Evolutionary conservation across 306 rosid species (phyloP).

Genomic region (Aeschynomene evenia): DNA sequence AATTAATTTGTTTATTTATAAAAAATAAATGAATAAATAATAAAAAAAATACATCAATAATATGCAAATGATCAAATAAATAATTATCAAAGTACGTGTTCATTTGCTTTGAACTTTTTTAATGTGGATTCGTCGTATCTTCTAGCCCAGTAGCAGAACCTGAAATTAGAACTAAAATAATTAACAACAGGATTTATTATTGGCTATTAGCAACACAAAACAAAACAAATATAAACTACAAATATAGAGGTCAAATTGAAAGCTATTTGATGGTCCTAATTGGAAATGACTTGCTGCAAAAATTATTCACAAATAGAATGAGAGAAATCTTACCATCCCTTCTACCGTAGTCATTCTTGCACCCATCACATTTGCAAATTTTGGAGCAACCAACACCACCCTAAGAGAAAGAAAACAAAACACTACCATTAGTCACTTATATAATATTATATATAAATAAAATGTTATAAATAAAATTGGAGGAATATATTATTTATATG

Average conservation of each 20-base stretch:
- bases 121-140: too few species aligned
- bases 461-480: too few species aligned
- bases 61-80: too few species aligned
- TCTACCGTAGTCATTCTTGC: constrained; percentile 82
- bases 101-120: too few species aligned
- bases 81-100: too few species aligned
- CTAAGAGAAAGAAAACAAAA: constrained; percentile 43
- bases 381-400: constrained; percentile 95
- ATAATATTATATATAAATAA: constrained; percentile 32
- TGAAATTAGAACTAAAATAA: constrained; percentile 22
- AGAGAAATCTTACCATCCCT: constrained; percentile 68
- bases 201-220: neutral
- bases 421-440: constrained; percentile 16
- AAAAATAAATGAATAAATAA: too few species aligned
- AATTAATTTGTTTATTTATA: too few species aligned
- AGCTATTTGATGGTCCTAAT: neutral
- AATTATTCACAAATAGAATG: neutral
- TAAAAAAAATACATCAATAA: too few species aligned
- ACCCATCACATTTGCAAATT: constrained; percentile 87
- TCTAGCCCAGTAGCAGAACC: constrained; percentile 60
- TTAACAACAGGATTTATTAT: neutral
- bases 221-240: neutral
- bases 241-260: neutral
- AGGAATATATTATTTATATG: constrained; percentile 11
- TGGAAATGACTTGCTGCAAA: neutral